These are phyloP conservation scores for Blastomyces percursus DNA, from an alignment of 2,329 filamentous ascomycete genomes.

Conservation along the genomic window DNA sequence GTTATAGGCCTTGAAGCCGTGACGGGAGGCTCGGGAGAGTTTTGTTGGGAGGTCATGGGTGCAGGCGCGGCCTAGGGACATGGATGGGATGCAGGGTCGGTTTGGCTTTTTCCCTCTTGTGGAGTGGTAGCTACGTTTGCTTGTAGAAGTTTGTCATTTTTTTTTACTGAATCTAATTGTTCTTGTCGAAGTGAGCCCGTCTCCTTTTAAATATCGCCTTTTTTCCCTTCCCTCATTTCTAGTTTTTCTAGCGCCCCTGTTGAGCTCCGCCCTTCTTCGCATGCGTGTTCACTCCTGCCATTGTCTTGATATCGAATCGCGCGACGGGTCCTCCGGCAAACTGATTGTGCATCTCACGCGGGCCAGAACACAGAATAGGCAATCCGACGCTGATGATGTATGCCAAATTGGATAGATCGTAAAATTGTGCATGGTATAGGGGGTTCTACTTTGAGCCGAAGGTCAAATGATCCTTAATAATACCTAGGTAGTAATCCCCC, in stretches of 20 bases:
- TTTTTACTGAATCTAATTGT: not conserved
- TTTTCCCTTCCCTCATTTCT: no score
- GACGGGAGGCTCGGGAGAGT: slow-evolving; percentile 53
- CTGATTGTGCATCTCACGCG: not conserved
- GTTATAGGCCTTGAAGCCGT: slow-evolving; percentile 59
- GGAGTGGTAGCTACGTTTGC: not conserved
- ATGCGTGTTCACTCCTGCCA: no score
- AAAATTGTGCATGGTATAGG: not conserved
- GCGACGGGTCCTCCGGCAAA: not conserved
- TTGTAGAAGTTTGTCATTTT: not conserved
- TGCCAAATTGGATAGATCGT: not conserved
- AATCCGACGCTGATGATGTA: not conserved
- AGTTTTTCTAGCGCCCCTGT: no score
- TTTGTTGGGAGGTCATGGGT: slow-evolving; percentile 58
- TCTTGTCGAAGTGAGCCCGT: not conserved
- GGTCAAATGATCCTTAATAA: not conserved
- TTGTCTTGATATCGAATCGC: not conserved
- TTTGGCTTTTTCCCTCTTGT: slow-evolving; percentile 30
- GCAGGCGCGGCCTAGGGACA: slow-evolving; percentile 64
- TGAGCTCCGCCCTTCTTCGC: not conserved
- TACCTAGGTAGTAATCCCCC: not conserved
- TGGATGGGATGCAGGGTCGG: slow-evolving; percentile 57
- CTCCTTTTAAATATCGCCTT: no score
- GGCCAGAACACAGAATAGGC: not conserved
- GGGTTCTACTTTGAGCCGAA: no score